A percentile compares a stretch with the other conserved stretches of the same genome.
phyloP scores from a whole-genome alignment of 1,284 basidiomycete species.

The Xerocomus minutiporus region DNA sequence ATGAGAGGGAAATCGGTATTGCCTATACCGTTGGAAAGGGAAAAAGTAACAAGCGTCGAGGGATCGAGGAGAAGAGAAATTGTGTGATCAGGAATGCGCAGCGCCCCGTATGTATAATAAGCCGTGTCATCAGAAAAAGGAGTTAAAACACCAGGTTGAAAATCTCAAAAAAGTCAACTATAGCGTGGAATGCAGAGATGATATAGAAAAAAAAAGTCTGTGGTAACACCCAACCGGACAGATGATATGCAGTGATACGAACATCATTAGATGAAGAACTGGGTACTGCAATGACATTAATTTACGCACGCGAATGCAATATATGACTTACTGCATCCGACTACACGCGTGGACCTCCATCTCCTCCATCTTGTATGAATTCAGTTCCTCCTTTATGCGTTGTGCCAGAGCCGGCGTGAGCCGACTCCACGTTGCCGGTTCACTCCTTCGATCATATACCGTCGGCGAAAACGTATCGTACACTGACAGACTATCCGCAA shows the following conservation, averaged over 20 bases:
- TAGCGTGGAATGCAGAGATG: conserved; percentile 20
- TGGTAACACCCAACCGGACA: conserved; percentile 12
- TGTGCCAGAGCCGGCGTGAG: conserved; percentile 92
- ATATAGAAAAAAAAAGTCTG: conserved; percentile 23
- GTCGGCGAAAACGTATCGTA: conserved; percentile 92
- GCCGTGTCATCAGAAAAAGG: conserved; percentile 14
- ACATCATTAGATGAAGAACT: conserved; percentile 33
- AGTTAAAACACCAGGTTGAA: conserved; percentile 25
- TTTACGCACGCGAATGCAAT: not conserved
- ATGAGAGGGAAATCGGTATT: conserved; percentile 19
- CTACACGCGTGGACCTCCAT: conserved; percentile 94
- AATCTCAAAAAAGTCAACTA: conserved; percentile 16
- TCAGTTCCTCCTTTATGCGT: conserved; percentile 93
- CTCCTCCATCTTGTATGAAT: conserved; percentile 97
- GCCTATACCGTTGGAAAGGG: conserved; percentile 2
- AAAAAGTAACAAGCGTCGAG: not conserved
- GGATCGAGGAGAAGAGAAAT: not conserved
- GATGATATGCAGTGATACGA: conserved; percentile 27
- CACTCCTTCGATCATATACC: conserved; percentile 91
- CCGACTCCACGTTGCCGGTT: conserved; percentile 95
- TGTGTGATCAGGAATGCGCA: conserved; percentile 28
- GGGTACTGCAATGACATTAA: conserved; percentile 20
- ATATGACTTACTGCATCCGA: conserved; percentile 68
- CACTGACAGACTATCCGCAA: conserved; percentile 88
- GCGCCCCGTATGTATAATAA: conserved; percentile 26